These are phyloP conservation scores for Microbotryum silenes-acaulis DNA, from an alignment of 1,284 basidiomycete genomes.

Conservation along the genomic window DNA sequence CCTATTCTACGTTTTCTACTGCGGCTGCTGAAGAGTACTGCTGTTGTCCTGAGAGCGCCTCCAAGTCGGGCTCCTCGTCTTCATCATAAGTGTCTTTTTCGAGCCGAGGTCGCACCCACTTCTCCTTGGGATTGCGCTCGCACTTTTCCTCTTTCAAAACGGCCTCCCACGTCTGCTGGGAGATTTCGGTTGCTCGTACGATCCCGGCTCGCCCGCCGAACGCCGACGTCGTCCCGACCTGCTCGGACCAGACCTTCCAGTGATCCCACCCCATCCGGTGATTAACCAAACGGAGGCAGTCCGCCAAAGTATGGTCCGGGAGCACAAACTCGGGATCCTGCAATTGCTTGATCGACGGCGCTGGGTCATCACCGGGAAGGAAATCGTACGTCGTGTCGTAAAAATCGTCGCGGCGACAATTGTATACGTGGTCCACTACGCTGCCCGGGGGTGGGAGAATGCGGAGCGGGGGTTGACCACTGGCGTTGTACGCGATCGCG, in stretches of 20 bases:
- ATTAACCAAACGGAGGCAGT: too few species aligned
- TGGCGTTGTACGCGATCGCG: constrained; percentile 7
- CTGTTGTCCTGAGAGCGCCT: too few species aligned
- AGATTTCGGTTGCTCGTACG: not conserved
- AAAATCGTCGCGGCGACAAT: constrained; percentile 9
- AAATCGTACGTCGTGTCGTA: not conserved
- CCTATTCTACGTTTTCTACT: too few species aligned
- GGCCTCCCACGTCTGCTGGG: constrained; percentile 3
- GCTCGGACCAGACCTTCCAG: not conserved
- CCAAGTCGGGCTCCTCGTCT: too few species aligned
- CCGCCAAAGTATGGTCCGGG: too few species aligned
- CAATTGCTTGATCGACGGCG: not conserved
- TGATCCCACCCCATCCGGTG: too few species aligned
- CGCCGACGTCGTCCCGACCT: constrained; percentile 16
- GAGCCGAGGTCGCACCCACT: too few species aligned
- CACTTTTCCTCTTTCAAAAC: constrained; percentile 12
- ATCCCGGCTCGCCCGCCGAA: constrained; percentile 8
- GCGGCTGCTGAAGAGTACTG: too few species aligned
- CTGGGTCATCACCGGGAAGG: not conserved
- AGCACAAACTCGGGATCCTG: not conserved
- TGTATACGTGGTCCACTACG: constrained; percentile 21
- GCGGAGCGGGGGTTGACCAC: constrained; percentile 3
- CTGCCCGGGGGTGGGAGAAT: constrained; percentile 14
- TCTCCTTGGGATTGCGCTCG: too few species aligned
- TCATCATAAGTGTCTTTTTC: too few species aligned